Conservation (phyloP, 345 rosid species). For the Trapa incisa region DNA sequence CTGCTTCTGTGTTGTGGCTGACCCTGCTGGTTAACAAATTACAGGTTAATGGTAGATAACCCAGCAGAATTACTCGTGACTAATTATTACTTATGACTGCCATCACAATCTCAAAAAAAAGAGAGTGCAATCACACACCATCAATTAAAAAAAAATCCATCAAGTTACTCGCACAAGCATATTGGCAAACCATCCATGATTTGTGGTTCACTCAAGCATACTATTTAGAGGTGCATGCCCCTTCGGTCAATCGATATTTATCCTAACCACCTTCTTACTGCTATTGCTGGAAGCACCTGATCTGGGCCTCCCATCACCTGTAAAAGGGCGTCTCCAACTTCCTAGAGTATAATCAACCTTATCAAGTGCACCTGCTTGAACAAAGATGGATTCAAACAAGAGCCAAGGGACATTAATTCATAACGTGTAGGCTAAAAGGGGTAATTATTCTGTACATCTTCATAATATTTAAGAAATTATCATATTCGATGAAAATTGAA, state of each 20-base stretch:
- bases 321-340: slow-evolving; percentile 34
- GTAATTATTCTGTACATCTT: no score
- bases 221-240: background rate
- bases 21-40: no score
- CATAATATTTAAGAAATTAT: no score
- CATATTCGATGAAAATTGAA: no score
- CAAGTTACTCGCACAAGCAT: background rate
- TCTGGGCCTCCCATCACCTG: slow-evolving; percentile 9
- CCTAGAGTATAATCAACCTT: slow-evolving; percentile 1
- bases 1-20: no score
- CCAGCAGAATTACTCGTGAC: no score
- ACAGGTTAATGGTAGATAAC: no score
- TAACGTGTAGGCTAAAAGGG: no score
- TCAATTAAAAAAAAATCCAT: background rate
- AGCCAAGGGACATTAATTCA: background rate
- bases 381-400: background rate
- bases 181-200: no score
- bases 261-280: slow-evolving; percentile 54
- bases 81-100: no score
- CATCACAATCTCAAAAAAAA: no score
- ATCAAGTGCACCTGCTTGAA: background rate
- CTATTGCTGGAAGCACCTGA: slow-evolving; percentile 12
- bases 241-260: slow-evolving; percentile 44
- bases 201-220: background rate
- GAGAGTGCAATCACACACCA: no score